phyloP scores from a whole-genome alignment of 1,284 basidiomycete genomes.

The Puccinia hordei region DNA sequence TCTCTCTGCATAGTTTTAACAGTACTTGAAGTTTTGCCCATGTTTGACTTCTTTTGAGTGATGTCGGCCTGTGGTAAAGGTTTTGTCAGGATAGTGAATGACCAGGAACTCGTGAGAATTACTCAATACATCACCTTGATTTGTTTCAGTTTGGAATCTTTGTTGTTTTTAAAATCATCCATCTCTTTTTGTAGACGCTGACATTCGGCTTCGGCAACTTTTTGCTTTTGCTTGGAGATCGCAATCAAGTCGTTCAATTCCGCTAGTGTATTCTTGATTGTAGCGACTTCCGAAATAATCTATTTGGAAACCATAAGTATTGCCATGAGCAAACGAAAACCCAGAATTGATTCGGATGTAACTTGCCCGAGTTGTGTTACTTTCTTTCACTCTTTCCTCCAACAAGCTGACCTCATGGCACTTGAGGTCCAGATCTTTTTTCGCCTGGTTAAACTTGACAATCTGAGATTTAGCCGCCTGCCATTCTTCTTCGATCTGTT shows the following conservation, averaged over 20 bases:
- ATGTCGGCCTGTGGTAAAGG: constrained; percentile 68
- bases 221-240: constrained; percentile 74
- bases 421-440: constrained; percentile 80
- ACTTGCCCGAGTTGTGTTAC: constrained; percentile 81
- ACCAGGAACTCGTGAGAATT: constrained; percentile 1
- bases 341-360: background rate
- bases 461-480: constrained; percentile 66
- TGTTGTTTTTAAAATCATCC: constrained; percentile 97
- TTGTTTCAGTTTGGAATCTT: constrained; percentile 92
- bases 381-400: constrained; percentile 81
- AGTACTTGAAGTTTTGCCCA: constrained; percentile 76
- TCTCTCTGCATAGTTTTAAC: constrained; percentile 88
- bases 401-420: constrained; percentile 80
- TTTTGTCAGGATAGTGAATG: constrained; percentile 6
- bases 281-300: constrained; percentile 79
- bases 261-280: constrained; percentile 69
- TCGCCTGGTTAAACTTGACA: constrained; percentile 71
- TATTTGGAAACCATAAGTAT: constrained; percentile 58
- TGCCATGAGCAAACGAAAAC: background rate
- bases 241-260: constrained; percentile 71
- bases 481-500: constrained; percentile 68
- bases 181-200: constrained; percentile 92
- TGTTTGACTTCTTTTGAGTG: constrained; percentile 73
- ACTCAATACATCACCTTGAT: constrained; percentile 70
- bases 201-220: constrained; percentile 73